Percentiles rank a stretch among this genome's conserved stretches.
These are phyloP conservation scores for Apophysomyces sp. DNA, from an alignment of 371 early-diverging fungal species.

Conservation along the genomic window DNA sequence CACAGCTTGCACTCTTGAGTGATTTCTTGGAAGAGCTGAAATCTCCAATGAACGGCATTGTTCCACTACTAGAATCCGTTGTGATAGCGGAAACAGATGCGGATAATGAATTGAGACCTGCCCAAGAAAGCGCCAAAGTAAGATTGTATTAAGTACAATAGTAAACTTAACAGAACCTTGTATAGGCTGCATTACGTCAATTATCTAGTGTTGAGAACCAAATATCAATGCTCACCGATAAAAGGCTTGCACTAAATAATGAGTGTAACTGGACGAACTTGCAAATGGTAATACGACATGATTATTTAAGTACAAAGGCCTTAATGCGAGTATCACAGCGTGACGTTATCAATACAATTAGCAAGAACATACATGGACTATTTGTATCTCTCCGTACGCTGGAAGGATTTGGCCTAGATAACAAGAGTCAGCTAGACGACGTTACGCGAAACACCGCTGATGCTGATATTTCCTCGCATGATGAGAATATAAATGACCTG, in stretches of 20 bases:
- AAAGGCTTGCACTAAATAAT: conserved; percentile 10
- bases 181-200: conserved; percentile 19
- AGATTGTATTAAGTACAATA: background rate
- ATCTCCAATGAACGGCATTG: conserved; percentile 30
- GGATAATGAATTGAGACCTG: conserved; percentile 42
- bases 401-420: conserved; percentile 43
- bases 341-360: conserved; percentile 5
- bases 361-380: conserved; percentile 15
- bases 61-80: conserved; percentile 39
- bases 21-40: conserved; percentile 7
- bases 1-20: background rate
- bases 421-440: conserved; percentile 7
- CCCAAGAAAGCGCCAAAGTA: conserved; percentile 47
- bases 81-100: conserved; percentile 38
- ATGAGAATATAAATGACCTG: conserved; percentile 2
- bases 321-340: background rate
- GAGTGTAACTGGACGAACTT: conserved; percentile 23
- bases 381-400: conserved; percentile 29
- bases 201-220: conserved; percentile 9
- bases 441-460: background rate
- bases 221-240: background rate
- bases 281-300: conserved; percentile 17
- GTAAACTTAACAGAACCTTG: background rate
- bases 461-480: background rate
- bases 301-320: background rate